These are phyloP conservation scores for Chernovozyma sophiae-reginae DNA, from an alignment of 1,139 yeast species.

Conservation along the genomic window DNA sequence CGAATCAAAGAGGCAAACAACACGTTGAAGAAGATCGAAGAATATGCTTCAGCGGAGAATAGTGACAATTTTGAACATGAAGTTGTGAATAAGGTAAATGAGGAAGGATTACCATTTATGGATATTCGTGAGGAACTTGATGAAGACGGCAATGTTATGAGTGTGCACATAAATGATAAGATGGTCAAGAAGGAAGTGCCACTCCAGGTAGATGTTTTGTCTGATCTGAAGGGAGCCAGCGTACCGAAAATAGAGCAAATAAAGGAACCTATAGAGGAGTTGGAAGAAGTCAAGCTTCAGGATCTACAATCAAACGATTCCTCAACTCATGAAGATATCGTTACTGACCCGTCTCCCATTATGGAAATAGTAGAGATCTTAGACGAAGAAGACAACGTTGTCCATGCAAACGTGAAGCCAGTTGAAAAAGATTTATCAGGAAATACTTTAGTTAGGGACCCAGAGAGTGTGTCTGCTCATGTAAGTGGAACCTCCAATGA, in stretches of 20 bases:
- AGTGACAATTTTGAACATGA: constrained; percentile 11
- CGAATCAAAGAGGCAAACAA: constrained; percentile 44
- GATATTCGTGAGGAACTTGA: constrained; percentile 85
- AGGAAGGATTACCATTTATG: constrained; percentile 57
- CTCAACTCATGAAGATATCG: not conserved
- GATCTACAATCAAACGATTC: not conserved
- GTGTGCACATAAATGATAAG: constrained; percentile 27
- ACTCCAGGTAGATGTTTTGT: not conserved
- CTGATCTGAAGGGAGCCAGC: not conserved
- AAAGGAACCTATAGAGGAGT: constrained; percentile 8
- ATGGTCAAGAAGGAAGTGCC: not conserved
- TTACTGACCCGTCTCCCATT: not conserved
- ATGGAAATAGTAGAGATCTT: constrained; percentile 4
- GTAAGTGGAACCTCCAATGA: not conserved
- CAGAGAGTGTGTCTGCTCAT: not conserved
- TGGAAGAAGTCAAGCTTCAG: constrained; percentile 9
- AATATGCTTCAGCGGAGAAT: constrained; percentile 10
- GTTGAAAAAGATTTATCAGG: constrained; percentile 2
- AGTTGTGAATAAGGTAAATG: constrained; percentile 16
- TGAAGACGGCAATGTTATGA: constrained; percentile 66
- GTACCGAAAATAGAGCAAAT: constrained; percentile 6
- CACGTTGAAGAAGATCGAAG: constrained; percentile 28
- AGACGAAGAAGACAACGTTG: constrained; percentile 5
- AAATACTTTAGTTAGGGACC: not conserved
- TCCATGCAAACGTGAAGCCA: constrained; percentile 4